Evolutionary conservation across 257 asterid species (phyloP).

Genomic region (Anisodus acutangulus): DNA sequence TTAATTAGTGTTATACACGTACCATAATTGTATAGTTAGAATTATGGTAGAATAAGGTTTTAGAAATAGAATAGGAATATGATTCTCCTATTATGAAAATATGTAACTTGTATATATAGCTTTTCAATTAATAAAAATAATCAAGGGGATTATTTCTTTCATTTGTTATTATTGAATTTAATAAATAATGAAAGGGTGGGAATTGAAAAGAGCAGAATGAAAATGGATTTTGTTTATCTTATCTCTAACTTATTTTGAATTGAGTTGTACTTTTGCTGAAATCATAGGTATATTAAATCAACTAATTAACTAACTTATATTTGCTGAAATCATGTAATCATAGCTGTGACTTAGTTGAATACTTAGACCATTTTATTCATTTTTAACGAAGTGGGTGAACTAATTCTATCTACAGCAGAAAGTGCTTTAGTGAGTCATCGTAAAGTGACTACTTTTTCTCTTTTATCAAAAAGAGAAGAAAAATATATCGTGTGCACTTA

Average conservation of each 20-base stretch:
- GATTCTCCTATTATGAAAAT: too few relatives aligned
- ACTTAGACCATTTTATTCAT: not conserved
- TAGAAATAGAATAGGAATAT: too few relatives aligned
- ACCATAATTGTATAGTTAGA: too few relatives aligned
- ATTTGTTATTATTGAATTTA: too few relatives aligned
- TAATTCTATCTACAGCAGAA: conserved; percentile 5
- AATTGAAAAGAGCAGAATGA: not conserved
- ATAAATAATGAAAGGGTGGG: not conserved
- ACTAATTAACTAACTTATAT: not conserved
- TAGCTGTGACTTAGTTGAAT: not conserved
- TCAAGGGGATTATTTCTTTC: too few relatives aligned
- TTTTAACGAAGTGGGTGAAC: conserved; percentile 11
- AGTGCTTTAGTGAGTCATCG: conserved; percentile 11
- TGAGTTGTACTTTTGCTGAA: not conserved
- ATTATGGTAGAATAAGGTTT: too few relatives aligned
- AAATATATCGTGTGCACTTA: not conserved
- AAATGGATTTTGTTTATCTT: not conserved
- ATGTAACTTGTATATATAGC: too few relatives aligned
- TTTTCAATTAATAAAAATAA: too few relatives aligned
- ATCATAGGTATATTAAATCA: not conserved
- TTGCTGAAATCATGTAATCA: not conserved
- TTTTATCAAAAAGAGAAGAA: not conserved
- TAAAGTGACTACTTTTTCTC: not conserved
- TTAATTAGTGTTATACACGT: too few relatives aligned
- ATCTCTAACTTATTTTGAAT: not conserved